Percentiles rank a stretch among this genome's conserved stretches.
Conservation (phyloP, 306 rosid species). For the Fragaria iinumae region DNA sequence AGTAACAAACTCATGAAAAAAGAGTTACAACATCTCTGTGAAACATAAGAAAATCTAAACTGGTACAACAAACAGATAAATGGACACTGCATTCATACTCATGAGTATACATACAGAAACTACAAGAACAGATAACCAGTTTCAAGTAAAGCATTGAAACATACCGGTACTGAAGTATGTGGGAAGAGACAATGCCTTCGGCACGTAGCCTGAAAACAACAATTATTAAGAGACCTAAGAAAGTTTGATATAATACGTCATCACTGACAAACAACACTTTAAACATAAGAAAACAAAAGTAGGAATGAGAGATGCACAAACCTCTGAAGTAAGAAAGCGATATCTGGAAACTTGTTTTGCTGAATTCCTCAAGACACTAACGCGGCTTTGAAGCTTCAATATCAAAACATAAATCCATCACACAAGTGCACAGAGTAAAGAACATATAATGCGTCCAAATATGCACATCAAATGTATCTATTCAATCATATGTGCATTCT, state of each 20-base stretch:
- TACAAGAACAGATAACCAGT: slow-evolving; percentile 10
- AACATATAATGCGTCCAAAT: background rate
- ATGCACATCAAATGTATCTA: background rate
- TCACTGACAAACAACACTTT: background rate
- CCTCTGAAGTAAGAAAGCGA: slow-evolving; percentile 60
- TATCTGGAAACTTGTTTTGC: slow-evolving; percentile 46
- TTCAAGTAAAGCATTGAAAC: slow-evolving; percentile 32
- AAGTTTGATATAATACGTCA: background rate
- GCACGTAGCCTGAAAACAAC: slow-evolving; percentile 44
- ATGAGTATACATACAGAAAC: slow-evolving; percentile 9
- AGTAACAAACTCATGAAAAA: slow-evolving; percentile 14
- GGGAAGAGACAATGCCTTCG: slow-evolving; percentile 35
- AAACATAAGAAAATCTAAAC: background rate
- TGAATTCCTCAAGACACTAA: slow-evolving; percentile 40
- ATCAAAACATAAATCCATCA: background rate
- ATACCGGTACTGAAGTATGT: slow-evolving; percentile 48
- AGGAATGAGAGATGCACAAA: slow-evolving; percentile 24
- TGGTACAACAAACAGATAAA: background rate
- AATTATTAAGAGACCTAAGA: slow-evolving; percentile 21
- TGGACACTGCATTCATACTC: slow-evolving; percentile 9
- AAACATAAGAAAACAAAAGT: background rate
- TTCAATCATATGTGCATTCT: background rate
- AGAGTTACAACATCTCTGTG: background rate
- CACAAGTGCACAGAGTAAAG: background rate
- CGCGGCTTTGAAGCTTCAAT: slow-evolving; percentile 51